Conservation (phyloP, 495 filamentous ascomycete species). For the Mycothermus thermophilus region DNA sequence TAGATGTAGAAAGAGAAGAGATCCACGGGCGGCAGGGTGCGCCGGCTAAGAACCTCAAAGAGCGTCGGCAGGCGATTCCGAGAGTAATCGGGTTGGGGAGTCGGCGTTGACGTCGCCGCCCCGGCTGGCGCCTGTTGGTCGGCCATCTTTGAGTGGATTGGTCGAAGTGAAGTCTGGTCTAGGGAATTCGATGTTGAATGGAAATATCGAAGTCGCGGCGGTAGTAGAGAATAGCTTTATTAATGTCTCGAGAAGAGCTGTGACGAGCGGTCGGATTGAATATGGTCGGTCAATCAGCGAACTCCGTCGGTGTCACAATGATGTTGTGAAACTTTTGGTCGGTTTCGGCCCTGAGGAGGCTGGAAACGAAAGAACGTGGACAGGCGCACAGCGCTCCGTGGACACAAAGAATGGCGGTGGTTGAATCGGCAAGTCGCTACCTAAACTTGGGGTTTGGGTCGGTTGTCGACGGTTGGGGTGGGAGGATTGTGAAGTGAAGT, state of each 20-base stretch:
- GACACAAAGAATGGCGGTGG: slow-evolving; percentile 1
- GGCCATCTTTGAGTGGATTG: slow-evolving; percentile 32
- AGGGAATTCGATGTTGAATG: too few species aligned
- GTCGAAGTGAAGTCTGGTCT: too few species aligned
- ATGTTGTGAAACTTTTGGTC: slow-evolving; percentile 1
- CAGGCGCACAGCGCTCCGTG: slow-evolving; percentile 10
- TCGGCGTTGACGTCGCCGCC: too few species aligned
- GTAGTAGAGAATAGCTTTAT: background rate
- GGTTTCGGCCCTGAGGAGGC: background rate
- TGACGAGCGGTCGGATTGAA: background rate
- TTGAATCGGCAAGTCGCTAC: too few species aligned
- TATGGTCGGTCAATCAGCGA: background rate
- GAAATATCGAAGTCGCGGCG: background rate
- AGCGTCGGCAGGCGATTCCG: slow-evolving; percentile 84
- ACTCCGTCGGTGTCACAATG: slow-evolving; percentile 1
- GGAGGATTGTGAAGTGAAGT: too few species aligned
- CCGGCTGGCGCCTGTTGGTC: slow-evolving; percentile 18
- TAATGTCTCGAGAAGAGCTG: background rate
- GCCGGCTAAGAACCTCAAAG: slow-evolving; percentile 85
- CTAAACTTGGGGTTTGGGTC: too few species aligned
- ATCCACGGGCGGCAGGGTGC: slow-evolving; percentile 84
- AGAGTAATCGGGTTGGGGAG: slow-evolving; percentile 33
- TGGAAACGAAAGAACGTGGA: slow-evolving; percentile 5
- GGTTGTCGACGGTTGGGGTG: too few species aligned
- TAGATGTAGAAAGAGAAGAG: slow-evolving; percentile 99